Base-by-base conservation (phyloP, 208 protist species). In the Acanthamoeba culbertsoni region DNA sequence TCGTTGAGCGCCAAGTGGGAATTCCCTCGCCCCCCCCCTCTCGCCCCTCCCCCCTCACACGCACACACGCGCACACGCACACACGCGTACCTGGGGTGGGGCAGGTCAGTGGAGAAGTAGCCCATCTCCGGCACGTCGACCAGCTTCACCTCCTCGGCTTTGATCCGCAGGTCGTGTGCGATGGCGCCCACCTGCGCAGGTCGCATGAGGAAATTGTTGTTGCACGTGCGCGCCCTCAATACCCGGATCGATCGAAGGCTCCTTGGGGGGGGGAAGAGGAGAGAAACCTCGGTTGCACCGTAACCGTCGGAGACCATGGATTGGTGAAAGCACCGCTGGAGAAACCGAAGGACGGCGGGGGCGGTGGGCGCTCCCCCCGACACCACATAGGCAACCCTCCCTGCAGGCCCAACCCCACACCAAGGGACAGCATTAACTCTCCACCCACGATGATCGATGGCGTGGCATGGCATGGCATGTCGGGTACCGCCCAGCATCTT, bases 111-210 rank as follows among this genome's bases (percentile, higher is more conserved):
- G 0, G 62, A 40, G 23, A 90, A 94, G 71, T 98, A 98, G 28
- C 96, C 93, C 96, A 98, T 98, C 26, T 98, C 97, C 20, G 97
- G 97, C 12, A 93, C 97, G 93, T 98, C 97, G 2, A 97, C 96
- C 7, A 99, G 95, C 94, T 98, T 98, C 59, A 99, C 31, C 94
- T 99, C 55, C 23, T 40, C 79, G 12, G 79, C n/a, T 28, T 89
- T 10, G 16, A 89, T 48, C 20, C 51, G 45, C 2, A 31, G 26
- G 53, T 89, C 53, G 40, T 89, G 79, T 1, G 79, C 16, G n/a
- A 89, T 63, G 31, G 51, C 53, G 4, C 79, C 79, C 26, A 89
- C 79, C 79, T 89, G 1, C 20, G 31, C 14, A n/a, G n/a, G n/a
- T n/a, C n/a, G n/a, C n/a, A n/a, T n/a, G n/a, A n/a, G n/a, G n/a